phyloP scores from a whole-genome alignment of 345 rosid genomes.

The Dimocarpus longan region DNA sequence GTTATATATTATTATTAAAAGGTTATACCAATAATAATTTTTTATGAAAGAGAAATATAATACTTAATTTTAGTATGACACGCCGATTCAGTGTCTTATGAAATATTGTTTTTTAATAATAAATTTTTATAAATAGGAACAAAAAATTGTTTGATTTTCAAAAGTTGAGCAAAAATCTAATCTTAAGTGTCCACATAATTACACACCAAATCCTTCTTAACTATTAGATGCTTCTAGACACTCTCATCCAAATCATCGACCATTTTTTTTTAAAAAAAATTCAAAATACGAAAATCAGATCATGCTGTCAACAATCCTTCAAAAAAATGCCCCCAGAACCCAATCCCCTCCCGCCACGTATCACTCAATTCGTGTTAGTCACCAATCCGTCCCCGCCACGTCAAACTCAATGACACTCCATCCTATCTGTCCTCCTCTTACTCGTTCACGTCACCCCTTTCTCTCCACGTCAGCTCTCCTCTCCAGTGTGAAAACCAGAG shows the following conservation, averaged over 20 bases:
- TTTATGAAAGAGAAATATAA: no score
- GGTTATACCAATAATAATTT: no score
- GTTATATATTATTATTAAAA: no score
- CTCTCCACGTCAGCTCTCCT: conserved; percentile 27
- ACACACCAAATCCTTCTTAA: background rate
- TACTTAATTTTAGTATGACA: no score
- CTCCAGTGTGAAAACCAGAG: background rate
- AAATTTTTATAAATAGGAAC: no score
- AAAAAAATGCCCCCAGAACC: background rate
- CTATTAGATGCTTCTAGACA: background rate
- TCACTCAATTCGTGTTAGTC: conserved; percentile 18
- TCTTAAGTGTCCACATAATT: no score
- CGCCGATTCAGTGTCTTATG: no score
- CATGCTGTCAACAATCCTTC: background rate
- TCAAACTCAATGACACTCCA: conserved; percentile 36
- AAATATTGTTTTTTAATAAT: no score
- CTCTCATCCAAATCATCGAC: background rate
- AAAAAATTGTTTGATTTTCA: background rate
- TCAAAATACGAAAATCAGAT: no score
- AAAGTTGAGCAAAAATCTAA: background rate
- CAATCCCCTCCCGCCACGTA: conserved; percentile 19
- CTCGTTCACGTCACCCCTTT: conserved; percentile 15
- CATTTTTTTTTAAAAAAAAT: no score
- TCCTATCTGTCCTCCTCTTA: conserved; percentile 6
- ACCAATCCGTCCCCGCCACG: conserved; percentile 46